Conservation (phyloP, 305 asterid species). For the Fraxinus ornus region DNA sequence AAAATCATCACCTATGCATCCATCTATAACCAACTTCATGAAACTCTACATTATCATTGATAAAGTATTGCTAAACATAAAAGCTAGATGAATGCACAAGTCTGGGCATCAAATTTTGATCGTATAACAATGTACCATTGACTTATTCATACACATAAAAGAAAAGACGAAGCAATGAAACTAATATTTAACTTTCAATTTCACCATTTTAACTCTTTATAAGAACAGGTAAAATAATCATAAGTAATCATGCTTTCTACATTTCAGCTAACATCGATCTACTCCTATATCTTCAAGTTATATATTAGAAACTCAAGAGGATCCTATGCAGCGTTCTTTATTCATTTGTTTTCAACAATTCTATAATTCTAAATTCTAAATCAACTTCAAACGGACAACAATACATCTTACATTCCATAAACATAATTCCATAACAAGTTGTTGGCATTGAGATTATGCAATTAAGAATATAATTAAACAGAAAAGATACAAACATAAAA, state of each 20-base stretch:
- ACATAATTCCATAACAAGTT: background rate
- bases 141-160: background rate
- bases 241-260: background rate
- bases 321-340: background rate
- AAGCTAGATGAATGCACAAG: background rate
- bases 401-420: background rate
- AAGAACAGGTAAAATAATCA: background rate
- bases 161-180: conserved; percentile 6
- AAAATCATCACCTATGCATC: background rate
- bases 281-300: background rate
- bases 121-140: background rate
- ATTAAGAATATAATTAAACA: background rate
- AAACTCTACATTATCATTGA: background rate
- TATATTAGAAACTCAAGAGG: background rate
- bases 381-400: background rate
- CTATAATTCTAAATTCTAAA: background rate
- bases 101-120: background rate
- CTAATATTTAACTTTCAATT: background rate
- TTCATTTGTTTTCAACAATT: background rate
- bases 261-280: background rate
- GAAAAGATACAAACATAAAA: background rate
- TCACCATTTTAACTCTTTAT: background rate
- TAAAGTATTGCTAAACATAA: background rate
- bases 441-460: background rate
- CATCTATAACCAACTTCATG: background rate